Evolutionary conservation across 1,284 basidiomycete genomes (phyloP), one percentile per base, ranked within the genome.

Genomic region (Apiotrichum akiyoshidainum): DNA sequence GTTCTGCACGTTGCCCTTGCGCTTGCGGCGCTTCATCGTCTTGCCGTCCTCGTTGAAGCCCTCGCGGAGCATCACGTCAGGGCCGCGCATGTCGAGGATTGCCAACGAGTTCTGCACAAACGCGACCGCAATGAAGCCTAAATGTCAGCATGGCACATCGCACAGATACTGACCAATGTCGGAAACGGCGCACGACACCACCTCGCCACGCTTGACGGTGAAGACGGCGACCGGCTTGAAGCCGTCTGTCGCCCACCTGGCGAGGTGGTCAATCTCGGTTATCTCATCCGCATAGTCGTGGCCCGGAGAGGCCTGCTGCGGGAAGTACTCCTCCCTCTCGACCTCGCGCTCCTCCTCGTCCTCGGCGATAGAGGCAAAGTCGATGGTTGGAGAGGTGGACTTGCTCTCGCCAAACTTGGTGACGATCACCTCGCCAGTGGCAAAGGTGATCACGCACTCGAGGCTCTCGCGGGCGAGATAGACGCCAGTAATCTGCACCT

Each of bases 61-160:
- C 64, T 80, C 79, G 40, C 83, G 76, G 8, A 82, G 68, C 21
- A 90, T 82, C 13, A 91, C 78, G 10, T 81, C 80, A 0, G 88
- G 88, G 1, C 83, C 86, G 26, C 88, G 82, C 81, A 90, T 81
- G 69, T 92, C 87, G 19, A 90, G 71, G 35, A 91, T 76, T 26
- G 83, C 77, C 19, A 92, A 60, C 2, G 82, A 80, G 3, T 85
- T 85, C 54, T 83, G 82, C 7, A 75, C 71, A 69, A 87, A 90
- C 1, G 86, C 84, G 2, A 86, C 80, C 0, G 89, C 87, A 41
- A 90, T 76, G 71, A 92, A 89, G 4, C 89, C 89, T 89, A 65
- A 7, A 31, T 46, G 35, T 44, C 9, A 58, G 21, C n/a, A 51
- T 3, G 7, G 9, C 5, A 52, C 2, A 17, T 21, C 34, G 16